Evolutionary conservation across 1,139 yeast species (phyloP).

Genomic region (Hyphopichia burtonii): DNA sequence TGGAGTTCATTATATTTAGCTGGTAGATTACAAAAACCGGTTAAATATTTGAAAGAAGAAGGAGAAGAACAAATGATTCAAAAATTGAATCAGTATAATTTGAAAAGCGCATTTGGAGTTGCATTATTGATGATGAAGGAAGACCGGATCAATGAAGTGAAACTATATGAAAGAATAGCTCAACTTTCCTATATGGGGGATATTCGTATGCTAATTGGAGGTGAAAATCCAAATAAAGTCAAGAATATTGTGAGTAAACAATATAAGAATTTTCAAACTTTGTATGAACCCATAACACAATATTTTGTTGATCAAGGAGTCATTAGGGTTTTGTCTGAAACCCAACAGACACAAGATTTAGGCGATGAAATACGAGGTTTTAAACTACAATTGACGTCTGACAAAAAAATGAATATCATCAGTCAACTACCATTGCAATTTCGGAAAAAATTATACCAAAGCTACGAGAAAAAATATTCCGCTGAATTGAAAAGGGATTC

Average conservation of each 20-base stretch:
- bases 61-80: slow-evolving; percentile 39
- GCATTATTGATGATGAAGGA: slow-evolving; percentile 58
- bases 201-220: slow-evolving; percentile 81
- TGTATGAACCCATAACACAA: slow-evolving; percentile 57
- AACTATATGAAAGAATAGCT: slow-evolving; percentile 75
- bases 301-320: slow-evolving; percentile 16
- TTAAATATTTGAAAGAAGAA: slow-evolving; percentile 66
- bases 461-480: slow-evolving; percentile 34
- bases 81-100: slow-evolving; percentile 69
- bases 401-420: slow-evolving; percentile 27
- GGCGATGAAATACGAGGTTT: slow-evolving; percentile 36
- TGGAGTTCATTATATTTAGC: slow-evolving; percentile 90
- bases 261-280: slow-evolving; percentile 58
- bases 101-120: slow-evolving; percentile 76
- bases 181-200: slow-evolving; percentile 88
- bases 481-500: slow-evolving; percentile 18
- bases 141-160: slow-evolving; percentile 62
- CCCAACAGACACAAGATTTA: slow-evolving; percentile 31
- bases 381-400: slow-evolving; percentile 24
- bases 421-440: slow-evolving; percentile 54
- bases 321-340: slow-evolving; percentile 39
- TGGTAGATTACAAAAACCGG: slow-evolving; percentile 94
- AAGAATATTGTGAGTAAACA: slow-evolving; percentile 82
- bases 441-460: slow-evolving; percentile 41
- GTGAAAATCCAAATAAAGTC: slow-evolving; percentile 89